A percentile compares a stretch with the other conserved stretches of the same genome.
Conservation (phyloP, 225 moss, liverwort and hornwort species). For the Polytrichum commune region DNA sequence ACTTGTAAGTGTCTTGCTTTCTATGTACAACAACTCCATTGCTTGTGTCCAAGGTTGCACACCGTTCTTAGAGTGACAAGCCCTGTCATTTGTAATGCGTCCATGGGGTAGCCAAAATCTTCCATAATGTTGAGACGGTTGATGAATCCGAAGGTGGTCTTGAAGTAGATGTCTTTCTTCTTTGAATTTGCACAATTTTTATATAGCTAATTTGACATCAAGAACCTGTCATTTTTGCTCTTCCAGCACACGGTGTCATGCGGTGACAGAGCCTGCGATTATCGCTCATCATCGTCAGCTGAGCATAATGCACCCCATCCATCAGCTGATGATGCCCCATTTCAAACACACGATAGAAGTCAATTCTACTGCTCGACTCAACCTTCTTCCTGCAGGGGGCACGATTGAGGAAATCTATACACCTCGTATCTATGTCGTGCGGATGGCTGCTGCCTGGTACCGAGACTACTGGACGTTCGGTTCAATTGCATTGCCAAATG, state of each 20-base stretch:
- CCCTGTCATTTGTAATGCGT: too few species aligned
- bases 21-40: neutral
- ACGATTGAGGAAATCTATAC: slow-evolving; percentile 46
- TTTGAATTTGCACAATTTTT: too few species aligned
- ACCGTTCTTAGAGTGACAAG: neutral
- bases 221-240: neutral
- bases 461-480: slow-evolving; percentile 49
- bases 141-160: too few species aligned
- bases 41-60: neutral
- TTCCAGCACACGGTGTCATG: slow-evolving; percentile 41
- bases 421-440: slow-evolving; percentile 40
- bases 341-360: slow-evolving; percentile 35
- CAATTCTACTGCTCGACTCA: slow-evolving; percentile 34
- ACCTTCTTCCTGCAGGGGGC: slow-evolving; percentile 34
- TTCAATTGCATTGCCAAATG: slow-evolving; percentile 29
- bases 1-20: slow-evolving; percentile 33
- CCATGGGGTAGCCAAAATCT: too few species aligned
- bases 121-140: too few species aligned
- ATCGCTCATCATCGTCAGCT: slow-evolving; percentile 42
- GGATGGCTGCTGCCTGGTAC: slow-evolving; percentile 33
- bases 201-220: neutral
- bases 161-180: too few species aligned
- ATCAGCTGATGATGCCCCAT: slow-evolving; percentile 46
- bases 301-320: slow-evolving; percentile 54
- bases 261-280: slow-evolving; percentile 39